phyloP scores from a whole-genome alignment of 169 alveolate genomes.

The Eimeria tenella region DNA sequence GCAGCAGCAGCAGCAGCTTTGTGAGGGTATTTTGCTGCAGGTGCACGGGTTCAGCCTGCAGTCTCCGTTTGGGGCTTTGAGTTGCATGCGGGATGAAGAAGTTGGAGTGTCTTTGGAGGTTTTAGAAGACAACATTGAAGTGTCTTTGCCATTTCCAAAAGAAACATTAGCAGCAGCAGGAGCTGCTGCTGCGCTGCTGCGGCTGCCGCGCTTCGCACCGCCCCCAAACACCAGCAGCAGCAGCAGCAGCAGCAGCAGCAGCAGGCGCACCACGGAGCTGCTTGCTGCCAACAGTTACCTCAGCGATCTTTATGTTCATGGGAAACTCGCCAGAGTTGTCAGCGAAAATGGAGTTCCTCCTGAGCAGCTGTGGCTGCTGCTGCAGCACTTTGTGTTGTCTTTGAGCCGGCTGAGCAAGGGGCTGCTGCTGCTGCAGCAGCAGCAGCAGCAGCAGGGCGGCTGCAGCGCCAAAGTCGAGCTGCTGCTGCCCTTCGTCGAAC shows the following conservation, averaged over 20 bases:
- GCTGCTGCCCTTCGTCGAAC: background rate
- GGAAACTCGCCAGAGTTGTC: background rate
- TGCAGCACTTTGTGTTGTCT: background rate
- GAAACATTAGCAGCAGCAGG: background rate
- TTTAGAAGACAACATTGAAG: background rate
- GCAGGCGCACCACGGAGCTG: background rate
- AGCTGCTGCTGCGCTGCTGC: slow-evolving; percentile 3
- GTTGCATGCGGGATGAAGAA: background rate
- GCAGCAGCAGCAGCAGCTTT: too few relatives aligned
- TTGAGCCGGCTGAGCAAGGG: background rate
- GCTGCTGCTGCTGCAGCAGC: background rate
- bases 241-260: slow-evolving; percentile 15
- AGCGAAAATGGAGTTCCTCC: background rate
- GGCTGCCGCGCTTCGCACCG: background rate
- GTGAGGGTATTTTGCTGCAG: background rate
- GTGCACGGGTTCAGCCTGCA: background rate
- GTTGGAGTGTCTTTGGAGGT: background rate
- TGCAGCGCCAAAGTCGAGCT: background rate
- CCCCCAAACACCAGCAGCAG: background rate
- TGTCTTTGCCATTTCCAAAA: background rate
- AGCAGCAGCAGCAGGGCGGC: background rate
- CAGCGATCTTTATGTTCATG: background rate
- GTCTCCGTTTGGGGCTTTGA: background rate
- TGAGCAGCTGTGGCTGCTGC: background rate
- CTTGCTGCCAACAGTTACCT: background rate